Evolutionary conservation across 2,329 filamentous ascomycete genomes (phyloP).

Genomic region (Lachnellula cervina): DNA sequence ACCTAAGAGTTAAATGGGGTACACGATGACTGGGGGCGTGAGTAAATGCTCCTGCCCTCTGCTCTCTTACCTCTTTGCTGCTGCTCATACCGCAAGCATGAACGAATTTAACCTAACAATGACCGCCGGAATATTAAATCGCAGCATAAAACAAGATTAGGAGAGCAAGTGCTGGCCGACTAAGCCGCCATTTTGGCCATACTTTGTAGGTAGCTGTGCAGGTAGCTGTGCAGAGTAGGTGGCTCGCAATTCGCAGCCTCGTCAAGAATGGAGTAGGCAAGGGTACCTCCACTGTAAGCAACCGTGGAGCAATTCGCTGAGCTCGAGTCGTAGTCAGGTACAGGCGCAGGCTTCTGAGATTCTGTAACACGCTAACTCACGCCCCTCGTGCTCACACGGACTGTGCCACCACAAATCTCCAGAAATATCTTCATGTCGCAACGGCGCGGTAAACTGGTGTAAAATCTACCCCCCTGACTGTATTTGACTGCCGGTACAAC

Average conservation of each 20-base stretch:
- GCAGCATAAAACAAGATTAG: not conserved
- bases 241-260: not conserved
- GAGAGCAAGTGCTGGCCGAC: not conserved
- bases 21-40: not conserved
- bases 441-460: not conserved
- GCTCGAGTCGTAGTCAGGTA: not conserved
- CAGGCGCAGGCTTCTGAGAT: not conserved
- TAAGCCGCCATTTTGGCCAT: not conserved
- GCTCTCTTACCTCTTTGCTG: not conserved
- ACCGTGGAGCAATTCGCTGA: not conserved
- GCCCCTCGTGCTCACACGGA: not conserved
- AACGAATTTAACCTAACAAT: not conserved
- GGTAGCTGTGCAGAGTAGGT: no score
- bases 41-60: not conserved
- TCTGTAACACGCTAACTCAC: not conserved
- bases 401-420: conserved; percentile 1
- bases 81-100: not conserved
- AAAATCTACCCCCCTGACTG: not conserved
- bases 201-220: no score
- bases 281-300: not conserved
- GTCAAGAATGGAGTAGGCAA: not conserved
- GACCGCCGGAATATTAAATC: not conserved
- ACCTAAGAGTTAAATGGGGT: not conserved
- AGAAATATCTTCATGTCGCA: not conserved
- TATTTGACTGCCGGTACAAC: not conserved